Conservation (phyloP, 768 basidiomycete species). For the Agaricus sinodeliciosus region DNA sequence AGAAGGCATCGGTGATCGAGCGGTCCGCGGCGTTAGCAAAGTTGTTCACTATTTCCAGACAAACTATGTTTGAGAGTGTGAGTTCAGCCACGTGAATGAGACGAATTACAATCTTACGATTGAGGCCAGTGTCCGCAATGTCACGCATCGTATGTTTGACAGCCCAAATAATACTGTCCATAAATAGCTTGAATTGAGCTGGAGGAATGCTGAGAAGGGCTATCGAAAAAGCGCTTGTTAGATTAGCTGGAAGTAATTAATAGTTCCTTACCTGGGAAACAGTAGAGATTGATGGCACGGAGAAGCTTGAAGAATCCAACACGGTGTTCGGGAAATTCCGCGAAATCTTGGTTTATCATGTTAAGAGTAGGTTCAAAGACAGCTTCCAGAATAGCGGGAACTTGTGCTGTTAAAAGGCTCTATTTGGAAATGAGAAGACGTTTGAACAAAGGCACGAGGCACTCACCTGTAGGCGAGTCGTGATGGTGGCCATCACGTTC, state of each 20-base stretch:
- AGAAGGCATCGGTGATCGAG: constrained; percentile 83
- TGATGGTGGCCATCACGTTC: constrained; percentile 96
- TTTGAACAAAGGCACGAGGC: neutral
- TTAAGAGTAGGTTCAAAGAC: constrained; percentile 95
- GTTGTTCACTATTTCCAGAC: constrained; percentile 92
- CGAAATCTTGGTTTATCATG: constrained; percentile 99
- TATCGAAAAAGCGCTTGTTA: constrained; percentile 19
- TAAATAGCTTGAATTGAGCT: constrained; percentile 91
- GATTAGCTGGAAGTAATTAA: constrained; percentile 3
- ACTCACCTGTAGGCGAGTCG: constrained; percentile 79
- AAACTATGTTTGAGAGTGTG: constrained; percentile 44
- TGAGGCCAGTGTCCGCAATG: constrained; percentile 87
- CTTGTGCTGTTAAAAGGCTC: constrained; percentile 86
- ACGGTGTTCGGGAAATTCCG: constrained; percentile 98
- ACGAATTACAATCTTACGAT: constrained; percentile 41
- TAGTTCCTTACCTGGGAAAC: constrained; percentile 78
- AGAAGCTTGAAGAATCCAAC: constrained; percentile 95
- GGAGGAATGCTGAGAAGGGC: constrained; percentile 86
- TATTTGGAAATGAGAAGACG: constrained; percentile 25
- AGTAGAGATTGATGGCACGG: constrained; percentile 84
- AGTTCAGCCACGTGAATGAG: constrained; percentile 1
- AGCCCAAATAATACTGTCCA: constrained; percentile 99
- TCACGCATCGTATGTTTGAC: constrained; percentile 99
- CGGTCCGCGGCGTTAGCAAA: constrained; percentile 74
- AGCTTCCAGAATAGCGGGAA: constrained; percentile 91